Evolutionary conservation across 768 basidiomycete species (phyloP), one percentile per base, ranked within the genome.

Genomic region (Leccinellum rugosiceps): DNA sequence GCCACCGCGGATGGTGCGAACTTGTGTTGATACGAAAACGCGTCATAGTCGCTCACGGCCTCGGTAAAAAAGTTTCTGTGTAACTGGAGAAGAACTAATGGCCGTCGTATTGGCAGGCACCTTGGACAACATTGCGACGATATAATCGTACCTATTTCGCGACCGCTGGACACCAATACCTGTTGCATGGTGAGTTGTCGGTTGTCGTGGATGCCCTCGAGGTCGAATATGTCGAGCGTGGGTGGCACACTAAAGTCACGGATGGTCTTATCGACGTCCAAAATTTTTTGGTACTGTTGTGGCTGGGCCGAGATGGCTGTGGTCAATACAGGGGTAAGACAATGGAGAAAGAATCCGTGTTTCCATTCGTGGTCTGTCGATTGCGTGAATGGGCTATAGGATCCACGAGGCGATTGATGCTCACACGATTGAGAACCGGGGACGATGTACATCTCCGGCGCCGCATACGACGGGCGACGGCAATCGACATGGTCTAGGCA

Each of bases 1-100:
- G 88, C 88, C 5, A 89, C 75, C 13, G 86, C 85, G 1, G 87
- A 89, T 9, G 86, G 85, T 21, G 87, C 85, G 65, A 82, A 84
- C 48, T 75, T 76, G 70, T 88, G 85, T 50, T 76, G 75, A 49
- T 87, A 74, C 57, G 83, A 81, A 63, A 87, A 85, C 0, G 78
- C 67, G 44, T 81, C 77, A 8, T 75, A 72, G 32, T 73, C 66
- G 52, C 77, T 85, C 75, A 90, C 77, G 3, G 86, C 85, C 54
- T 83, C 80, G 26, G 83, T 85, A 63, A 88, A 88, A 68, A 79
- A 86, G 26, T 80, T 80, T 55, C 87, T 76, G 69, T 90, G 87
- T 34, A 88, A 67, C 63, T 88, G 86, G 19, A 88, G 75, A 50
- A 88, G 75, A 45, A 85, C 87, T 87, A 64, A 55, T 60, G 55